These are phyloP conservation scores for Pontederia paniculata DNA, from an alignment of 176 grass and related monocot genomes.

Conservation along the genomic window DNA sequence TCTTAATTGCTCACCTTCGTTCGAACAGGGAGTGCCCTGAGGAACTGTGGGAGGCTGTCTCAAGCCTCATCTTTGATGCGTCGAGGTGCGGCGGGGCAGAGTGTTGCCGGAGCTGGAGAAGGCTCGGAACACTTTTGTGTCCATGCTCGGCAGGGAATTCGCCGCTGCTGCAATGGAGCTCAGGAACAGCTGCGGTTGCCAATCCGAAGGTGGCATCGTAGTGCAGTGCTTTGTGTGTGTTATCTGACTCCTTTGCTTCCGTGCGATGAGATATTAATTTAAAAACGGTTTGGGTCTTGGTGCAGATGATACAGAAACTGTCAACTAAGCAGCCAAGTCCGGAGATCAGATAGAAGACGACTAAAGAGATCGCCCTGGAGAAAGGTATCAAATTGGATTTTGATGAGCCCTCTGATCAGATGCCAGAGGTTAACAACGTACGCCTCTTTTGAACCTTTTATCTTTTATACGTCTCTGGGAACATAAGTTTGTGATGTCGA, in stretches of 20 bases:
- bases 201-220: conserved; percentile 37
- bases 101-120: conserved; percentile 73
- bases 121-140: conserved; percentile 29
- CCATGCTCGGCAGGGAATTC: conserved; percentile 65
- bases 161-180: conserved; percentile 35
- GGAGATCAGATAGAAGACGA: conserved; percentile 47
- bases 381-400: conserved; percentile 55
- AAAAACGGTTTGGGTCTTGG: background rate
- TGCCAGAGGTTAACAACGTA: conserved; percentile 6
- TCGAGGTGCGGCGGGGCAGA: conserved; percentile 59
- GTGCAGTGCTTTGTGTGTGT: background rate
- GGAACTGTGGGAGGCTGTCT: conserved; percentile 70
- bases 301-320: conserved; percentile 78
- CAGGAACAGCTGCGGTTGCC: conserved; percentile 42
- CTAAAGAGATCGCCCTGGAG: conserved; percentile 67
- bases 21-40: conserved; percentile 42
- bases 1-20: background rate
- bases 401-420: conserved; percentile 12
- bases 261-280: background rate
- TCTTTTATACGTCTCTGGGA: no score
- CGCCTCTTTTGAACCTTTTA: no score
- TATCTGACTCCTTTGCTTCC: background rate
- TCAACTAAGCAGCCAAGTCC: conserved; percentile 54
- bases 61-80: conserved; percentile 52
- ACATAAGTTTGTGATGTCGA: background rate